Evolutionary conservation across 768 basidiomycete species (phyloP).

Genomic region (Mycena floridula): DNA sequence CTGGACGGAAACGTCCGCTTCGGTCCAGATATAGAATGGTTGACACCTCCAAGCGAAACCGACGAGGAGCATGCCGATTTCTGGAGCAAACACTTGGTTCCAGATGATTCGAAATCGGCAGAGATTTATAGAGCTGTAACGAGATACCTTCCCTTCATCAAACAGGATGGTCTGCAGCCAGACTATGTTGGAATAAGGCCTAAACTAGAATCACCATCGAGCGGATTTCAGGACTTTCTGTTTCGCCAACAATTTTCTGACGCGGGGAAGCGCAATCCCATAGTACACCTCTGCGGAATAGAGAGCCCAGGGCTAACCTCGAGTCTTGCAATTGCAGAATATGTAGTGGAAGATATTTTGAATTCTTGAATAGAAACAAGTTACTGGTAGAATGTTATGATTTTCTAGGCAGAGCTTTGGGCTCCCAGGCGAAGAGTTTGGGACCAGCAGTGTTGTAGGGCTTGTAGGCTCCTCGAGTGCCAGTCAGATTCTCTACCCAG

Average conservation of each 20-base stretch:
- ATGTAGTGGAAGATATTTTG: constrained; percentile 62
- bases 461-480: constrained; percentile 86
- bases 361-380: constrained; percentile 12
- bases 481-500: constrained; percentile 86
- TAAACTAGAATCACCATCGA: constrained; percentile 69
- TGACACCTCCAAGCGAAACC: constrained; percentile 45
- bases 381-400: too few relatives aligned
- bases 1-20: constrained; percentile 81
- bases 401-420: constrained; percentile 53
- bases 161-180: constrained; percentile 54
- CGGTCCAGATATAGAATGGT: constrained; percentile 91
- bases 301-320: constrained; percentile 92
- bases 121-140: constrained; percentile 72
- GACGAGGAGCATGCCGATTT: constrained; percentile 57
- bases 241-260: constrained; percentile 58
- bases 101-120: constrained; percentile 51
- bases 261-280: constrained; percentile 28
- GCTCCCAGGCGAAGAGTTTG: constrained; percentile 82
- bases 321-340: constrained; percentile 80
- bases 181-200: constrained; percentile 88
- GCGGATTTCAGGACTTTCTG: constrained; percentile 82
- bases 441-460: constrained; percentile 83
- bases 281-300: constrained; percentile 86
- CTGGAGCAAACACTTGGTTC: constrained; percentile 64
- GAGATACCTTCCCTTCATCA: constrained; percentile 64